phyloP scores from a whole-genome alignment of 306 rosid genomes.

The Gynostemma pentaphyllum region DNA sequence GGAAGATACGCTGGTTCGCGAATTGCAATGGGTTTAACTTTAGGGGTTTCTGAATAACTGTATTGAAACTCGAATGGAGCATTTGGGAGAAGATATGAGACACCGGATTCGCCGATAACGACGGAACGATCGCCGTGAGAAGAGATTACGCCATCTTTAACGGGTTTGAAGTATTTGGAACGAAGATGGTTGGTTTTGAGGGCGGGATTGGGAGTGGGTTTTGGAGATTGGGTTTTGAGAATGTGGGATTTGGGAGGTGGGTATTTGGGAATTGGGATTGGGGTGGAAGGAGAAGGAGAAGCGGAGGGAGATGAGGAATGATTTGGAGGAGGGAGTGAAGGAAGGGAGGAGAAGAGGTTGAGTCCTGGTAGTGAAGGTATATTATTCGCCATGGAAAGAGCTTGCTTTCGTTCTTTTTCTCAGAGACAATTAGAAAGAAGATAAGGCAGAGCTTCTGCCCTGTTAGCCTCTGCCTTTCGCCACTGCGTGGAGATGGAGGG shows the following conservation, averaged over 20 bases:
- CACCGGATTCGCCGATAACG: constrained; percentile 69
- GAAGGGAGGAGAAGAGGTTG: constrained; percentile 76
- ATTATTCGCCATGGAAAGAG: constrained; percentile 33
- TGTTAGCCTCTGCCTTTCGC: too few relatives aligned
- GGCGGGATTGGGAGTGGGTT: constrained; percentile 34
- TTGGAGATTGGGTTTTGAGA: neutral
- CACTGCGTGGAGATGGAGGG: too few relatives aligned
- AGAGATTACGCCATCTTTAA: constrained; percentile 35
- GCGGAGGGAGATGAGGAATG: constrained; percentile 24
- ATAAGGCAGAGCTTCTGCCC: neutral
- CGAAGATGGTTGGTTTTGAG: constrained; percentile 53
- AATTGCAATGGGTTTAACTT: constrained; percentile 72
- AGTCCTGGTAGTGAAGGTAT: constrained; percentile 44
- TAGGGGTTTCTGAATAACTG: constrained; percentile 90
- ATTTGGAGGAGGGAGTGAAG: constrained; percentile 33
- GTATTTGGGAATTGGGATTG: constrained; percentile 44
- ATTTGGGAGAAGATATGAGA: constrained; percentile 77
- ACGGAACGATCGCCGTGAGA: constrained; percentile 66
- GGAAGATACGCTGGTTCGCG: constrained; percentile 92
- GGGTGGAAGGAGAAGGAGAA: constrained; percentile 17
- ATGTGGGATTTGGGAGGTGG: constrained; percentile 29
- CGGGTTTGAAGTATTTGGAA: constrained; percentile 66
- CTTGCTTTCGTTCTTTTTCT: neutral
- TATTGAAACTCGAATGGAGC: constrained; percentile 91
- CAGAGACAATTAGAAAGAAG: neutral